A percentile compares a stretch with the other conserved stretches of the same genome.
phyloP scores from a whole-genome alignment of 257 asterid species.

The Thymus quinquecostatus region DNA sequence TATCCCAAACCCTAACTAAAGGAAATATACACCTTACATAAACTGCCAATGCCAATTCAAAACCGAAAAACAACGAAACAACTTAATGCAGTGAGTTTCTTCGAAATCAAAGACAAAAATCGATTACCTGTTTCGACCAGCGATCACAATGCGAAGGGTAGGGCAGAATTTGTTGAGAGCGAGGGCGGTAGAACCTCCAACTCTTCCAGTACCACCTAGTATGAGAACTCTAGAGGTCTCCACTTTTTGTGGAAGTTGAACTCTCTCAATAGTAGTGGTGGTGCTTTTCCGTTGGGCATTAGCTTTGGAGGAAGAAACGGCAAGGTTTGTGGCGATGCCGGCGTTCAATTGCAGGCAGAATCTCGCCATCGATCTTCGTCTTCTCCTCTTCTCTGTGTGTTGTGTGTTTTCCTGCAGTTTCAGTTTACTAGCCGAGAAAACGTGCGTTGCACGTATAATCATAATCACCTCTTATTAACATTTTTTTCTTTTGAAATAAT shows the following conservation, averaged over 20 bases:
- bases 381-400: neutral
- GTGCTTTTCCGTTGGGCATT: conserved; percentile 32
- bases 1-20: neutral
- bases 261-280: conserved; percentile 32
- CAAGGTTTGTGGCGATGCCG: conserved; percentile 32
- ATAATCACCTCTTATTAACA: too few species aligned
- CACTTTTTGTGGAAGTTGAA: conserved; percentile 54
- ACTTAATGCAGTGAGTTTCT: neutral
- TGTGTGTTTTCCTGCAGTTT: neutral
- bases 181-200: conserved; percentile 90
- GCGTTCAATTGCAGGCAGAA: conserved; percentile 53
- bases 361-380: conserved; percentile 42
- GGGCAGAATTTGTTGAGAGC: conserved; percentile 83
- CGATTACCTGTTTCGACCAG: conserved; percentile 73
- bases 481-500: too few species aligned
- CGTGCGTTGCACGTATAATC: too few species aligned
- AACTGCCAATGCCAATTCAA: neutral
- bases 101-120: neutral
- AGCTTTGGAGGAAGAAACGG: conserved; percentile 38
- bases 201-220: conserved; percentile 98
- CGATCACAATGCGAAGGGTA: conserved; percentile 60
- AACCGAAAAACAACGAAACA: neutral
- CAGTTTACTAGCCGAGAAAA: conserved; percentile 7
- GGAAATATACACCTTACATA: neutral
- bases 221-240: conserved; percentile 65